These are phyloP conservation scores for Suillus alpinus DNA, from an alignment of 768 basidiomycete species.

Conservation along the genomic window DNA sequence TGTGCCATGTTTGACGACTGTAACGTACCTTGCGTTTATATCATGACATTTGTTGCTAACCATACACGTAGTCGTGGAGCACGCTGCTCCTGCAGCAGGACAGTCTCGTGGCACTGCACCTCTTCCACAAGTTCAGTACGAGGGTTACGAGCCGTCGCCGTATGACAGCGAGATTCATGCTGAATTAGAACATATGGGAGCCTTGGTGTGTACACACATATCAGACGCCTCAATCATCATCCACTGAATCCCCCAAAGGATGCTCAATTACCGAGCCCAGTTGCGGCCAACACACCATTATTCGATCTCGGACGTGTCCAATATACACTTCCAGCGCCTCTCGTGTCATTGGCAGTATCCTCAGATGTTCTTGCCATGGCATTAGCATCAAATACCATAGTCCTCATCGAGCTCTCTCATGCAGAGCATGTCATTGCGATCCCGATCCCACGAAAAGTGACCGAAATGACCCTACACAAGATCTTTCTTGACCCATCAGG, in stretches of 20 bases:
- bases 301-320: slow-evolving; percentile 90
- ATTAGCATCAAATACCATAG: slow-evolving; percentile 67
- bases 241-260: slow-evolving; percentile 27
- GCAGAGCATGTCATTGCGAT: slow-evolving; percentile 86
- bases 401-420: slow-evolving; percentile 86
- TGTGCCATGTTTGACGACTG: slow-evolving; percentile 62
- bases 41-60: slow-evolving; percentile 7
- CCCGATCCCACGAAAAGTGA: slow-evolving; percentile 67
- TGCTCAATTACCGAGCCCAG: slow-evolving; percentile 21
- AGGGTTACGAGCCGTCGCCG: slow-evolving; percentile 84
- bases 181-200: slow-evolving; percentile 36
- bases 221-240: slow-evolving; percentile 2
- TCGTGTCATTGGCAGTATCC: slow-evolving; percentile 78
- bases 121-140: slow-evolving; percentile 67
- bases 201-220: slow-evolving; percentile 13
- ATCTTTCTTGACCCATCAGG: slow-evolving; percentile 93
- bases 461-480: slow-evolving; percentile 76
- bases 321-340: slow-evolving; percentile 81
- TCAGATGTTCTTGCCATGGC: slow-evolving; percentile 89
- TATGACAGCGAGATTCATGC: slow-evolving; percentile 47
- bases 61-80: slow-evolving; percentile 75
- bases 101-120: slow-evolving; percentile 33
- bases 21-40: slow-evolving; percentile 15
- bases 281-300: slow-evolving; percentile 49
- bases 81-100: slow-evolving; percentile 53